Conservation (phyloP, 371 early-diverging fungal species). For the Mortierella sp. region DNA sequence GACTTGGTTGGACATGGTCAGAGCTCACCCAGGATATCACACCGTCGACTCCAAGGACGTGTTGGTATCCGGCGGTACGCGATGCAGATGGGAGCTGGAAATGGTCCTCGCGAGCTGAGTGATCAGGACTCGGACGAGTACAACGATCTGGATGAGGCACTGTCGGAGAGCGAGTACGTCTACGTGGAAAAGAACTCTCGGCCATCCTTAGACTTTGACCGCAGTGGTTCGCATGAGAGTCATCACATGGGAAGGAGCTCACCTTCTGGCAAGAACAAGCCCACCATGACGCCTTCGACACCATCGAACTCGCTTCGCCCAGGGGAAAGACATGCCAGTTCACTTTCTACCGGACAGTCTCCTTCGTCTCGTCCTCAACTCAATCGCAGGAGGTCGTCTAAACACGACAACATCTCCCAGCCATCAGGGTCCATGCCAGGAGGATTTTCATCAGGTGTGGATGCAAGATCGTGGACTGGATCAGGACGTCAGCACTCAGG, state of each 20-base stretch:
- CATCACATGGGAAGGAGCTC: neutral
- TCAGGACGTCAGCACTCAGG: neutral
- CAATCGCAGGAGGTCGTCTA: slow-evolving; percentile 34
- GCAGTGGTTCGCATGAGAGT: neutral
- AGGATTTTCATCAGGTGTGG: slow-evolving; percentile 33
- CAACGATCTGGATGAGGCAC: slow-evolving; percentile 51
- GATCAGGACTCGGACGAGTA: slow-evolving; percentile 57
- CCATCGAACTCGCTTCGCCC: slow-evolving; percentile 12
- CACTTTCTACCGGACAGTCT: neutral
- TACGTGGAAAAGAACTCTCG: slow-evolving; percentile 35
- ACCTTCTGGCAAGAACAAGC: neutral
- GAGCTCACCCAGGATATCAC: slow-evolving; percentile 47
- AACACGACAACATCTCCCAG: neutral
- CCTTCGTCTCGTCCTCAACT: slow-evolving; percentile 30
- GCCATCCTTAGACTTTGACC: slow-evolving; percentile 20
- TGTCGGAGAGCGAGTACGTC: slow-evolving; percentile 51
- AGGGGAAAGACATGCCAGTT: neutral
- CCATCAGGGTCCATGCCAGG: slow-evolving; percentile 32
- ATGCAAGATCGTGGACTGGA: slow-evolving; percentile 24
- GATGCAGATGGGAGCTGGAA: slow-evolving; percentile 54
- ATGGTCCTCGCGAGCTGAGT: slow-evolving; percentile 51
- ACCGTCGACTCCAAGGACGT: slow-evolving; percentile 45
- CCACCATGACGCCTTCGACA: neutral
- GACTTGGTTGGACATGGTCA: slow-evolving; percentile 29
- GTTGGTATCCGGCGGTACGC: slow-evolving; percentile 52